Evolutionary conservation across 2,329 filamentous ascomycete genomes (phyloP).

Genomic region (Calonectria fujianensis): DNA sequence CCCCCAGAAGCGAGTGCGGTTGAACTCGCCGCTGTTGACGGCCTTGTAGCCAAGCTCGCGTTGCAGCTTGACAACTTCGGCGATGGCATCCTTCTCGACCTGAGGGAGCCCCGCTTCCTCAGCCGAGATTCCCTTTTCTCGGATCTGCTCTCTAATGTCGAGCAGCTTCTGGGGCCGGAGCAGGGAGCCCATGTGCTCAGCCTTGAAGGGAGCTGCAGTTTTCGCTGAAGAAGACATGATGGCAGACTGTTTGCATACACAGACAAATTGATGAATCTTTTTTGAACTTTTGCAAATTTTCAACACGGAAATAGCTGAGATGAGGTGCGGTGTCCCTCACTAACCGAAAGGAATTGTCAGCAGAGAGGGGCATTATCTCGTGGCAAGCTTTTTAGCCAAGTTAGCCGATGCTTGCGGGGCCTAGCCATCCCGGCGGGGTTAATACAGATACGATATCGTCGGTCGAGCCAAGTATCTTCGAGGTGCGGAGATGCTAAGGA

Average conservation of each 20-base stretch:
- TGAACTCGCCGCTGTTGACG: slow-evolving; percentile 83
- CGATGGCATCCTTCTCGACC: slow-evolving; percentile 73
- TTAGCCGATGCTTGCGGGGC: slow-evolving; percentile 36
- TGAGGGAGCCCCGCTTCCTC: slow-evolving; percentile 74
- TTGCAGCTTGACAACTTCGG: slow-evolving; percentile 80
- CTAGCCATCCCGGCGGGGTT: slow-evolving; percentile 29
- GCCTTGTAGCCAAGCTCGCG: slow-evolving; percentile 79
- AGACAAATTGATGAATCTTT: neutral
- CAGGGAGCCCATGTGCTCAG: slow-evolving; percentile 85
- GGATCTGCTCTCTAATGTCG: slow-evolving; percentile 57
- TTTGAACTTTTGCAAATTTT: neutral
- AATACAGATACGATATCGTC: slow-evolving; percentile 3
- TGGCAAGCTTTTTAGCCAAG: slow-evolving; percentile 27
- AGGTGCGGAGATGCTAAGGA: slow-evolving; percentile 20
- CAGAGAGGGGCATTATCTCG: slow-evolving; percentile 28
- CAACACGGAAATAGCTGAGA: neutral
- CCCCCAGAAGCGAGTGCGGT: slow-evolving; percentile 68
- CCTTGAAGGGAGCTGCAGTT: slow-evolving; percentile 76
- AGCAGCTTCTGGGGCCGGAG: slow-evolving; percentile 76
- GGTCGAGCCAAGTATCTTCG: neutral
- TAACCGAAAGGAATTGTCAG: slow-evolving; percentile 26
- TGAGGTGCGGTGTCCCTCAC: neutral
- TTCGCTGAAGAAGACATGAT: slow-evolving; percentile 43
- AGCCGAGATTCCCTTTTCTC: slow-evolving; percentile 63
- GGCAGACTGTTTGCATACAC: neutral